These are phyloP conservation scores for Cordyceps cateniannulata DNA, from an alignment of 2,329 filamentous ascomycete genomes.

Conservation along the genomic window DNA sequence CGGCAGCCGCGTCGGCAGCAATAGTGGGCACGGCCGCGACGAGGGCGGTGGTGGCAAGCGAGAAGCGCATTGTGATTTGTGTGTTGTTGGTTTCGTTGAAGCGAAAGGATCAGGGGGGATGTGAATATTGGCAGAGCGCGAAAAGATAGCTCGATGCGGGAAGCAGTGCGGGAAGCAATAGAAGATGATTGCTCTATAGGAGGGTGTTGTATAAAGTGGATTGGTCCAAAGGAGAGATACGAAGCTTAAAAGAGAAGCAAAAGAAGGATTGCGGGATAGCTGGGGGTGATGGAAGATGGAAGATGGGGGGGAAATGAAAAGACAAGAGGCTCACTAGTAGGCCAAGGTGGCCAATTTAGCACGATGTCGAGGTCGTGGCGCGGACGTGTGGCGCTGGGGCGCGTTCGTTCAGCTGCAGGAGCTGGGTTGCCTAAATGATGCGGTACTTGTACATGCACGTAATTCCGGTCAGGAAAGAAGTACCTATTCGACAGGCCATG, in stretches of 20 bases:
- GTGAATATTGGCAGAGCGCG: neutral
- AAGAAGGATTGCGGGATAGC: neutral
- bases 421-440: neutral
- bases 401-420: neutral
- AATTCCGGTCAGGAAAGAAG: neutral
- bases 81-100: neutral
- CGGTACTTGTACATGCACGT: neutral
- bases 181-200: neutral
- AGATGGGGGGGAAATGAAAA: constrained; percentile 1
- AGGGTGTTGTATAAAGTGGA: too few species aligned
- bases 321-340: neutral
- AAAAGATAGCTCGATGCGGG: neutral
- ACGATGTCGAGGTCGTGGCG: neutral
- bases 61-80: constrained; percentile 50
- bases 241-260: neutral
- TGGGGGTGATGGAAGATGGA: neutral
- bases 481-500: neutral
- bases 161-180: neutral
- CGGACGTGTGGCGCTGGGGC: constrained; percentile 4
- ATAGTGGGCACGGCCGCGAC: constrained; percentile 48
- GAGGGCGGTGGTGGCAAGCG: constrained; percentile 34
- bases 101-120: neutral
- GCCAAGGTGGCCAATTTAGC: constrained; percentile 10
- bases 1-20: constrained; percentile 42
- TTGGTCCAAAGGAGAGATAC: constrained; percentile 6